Percentiles rank a stretch among this genome's conserved stretches.
These are phyloP conservation scores for Kodamaea neixiangensis DNA, from an alignment of 805 yeast genomes.

Conservation along the genomic window DNA sequence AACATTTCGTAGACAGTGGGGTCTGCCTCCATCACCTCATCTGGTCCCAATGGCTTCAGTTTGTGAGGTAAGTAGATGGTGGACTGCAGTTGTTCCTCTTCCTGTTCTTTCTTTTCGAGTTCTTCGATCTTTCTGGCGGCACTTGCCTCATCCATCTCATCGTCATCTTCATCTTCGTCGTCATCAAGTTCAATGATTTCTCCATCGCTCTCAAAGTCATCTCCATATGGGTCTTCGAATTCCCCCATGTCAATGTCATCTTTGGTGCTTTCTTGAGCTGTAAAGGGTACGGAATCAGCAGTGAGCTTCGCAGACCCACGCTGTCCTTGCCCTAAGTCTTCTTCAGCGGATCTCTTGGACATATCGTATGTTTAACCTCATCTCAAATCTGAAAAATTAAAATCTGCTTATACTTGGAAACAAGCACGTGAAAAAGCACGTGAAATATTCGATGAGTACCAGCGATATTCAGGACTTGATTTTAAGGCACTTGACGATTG, in stretches of 20 bases:
- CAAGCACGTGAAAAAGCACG: too few relatives aligned
- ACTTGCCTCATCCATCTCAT: slow-evolving; percentile 37
- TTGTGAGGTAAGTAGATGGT: slow-evolving; percentile 83
- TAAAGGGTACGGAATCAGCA: slow-evolving; percentile 42
- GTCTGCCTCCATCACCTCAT: slow-evolving; percentile 95
- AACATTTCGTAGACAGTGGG: slow-evolving; percentile 95
- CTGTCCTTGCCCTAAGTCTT: slow-evolving; percentile 25
- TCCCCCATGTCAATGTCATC: slow-evolving; percentile 71
- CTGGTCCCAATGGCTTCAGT: slow-evolving; percentile 89
- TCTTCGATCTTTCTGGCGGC: slow-evolving; percentile 41
- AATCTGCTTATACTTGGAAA: neutral
- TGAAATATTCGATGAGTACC: too few relatives aligned
- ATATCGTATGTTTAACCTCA: slow-evolving; percentile 21
- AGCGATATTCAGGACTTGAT: too few relatives aligned
- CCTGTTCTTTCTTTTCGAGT: slow-evolving; percentile 38
- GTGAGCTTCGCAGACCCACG: slow-evolving; percentile 36
- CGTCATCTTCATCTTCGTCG: slow-evolving; percentile 45
- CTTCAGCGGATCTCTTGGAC: slow-evolving; percentile 55
- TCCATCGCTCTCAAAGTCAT: slow-evolving; percentile 89
- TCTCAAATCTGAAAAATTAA: slow-evolving; percentile 2
- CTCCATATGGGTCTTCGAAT: slow-evolving; percentile 87
- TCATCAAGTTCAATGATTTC: slow-evolving; percentile 80
- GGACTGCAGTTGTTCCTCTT: slow-evolving; percentile 33
- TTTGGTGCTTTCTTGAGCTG: slow-evolving; percentile 25
- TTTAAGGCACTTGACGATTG: too few relatives aligned